Conservation (phyloP, 306 rosid genomes). For the Fragaria vesca region DNA sequence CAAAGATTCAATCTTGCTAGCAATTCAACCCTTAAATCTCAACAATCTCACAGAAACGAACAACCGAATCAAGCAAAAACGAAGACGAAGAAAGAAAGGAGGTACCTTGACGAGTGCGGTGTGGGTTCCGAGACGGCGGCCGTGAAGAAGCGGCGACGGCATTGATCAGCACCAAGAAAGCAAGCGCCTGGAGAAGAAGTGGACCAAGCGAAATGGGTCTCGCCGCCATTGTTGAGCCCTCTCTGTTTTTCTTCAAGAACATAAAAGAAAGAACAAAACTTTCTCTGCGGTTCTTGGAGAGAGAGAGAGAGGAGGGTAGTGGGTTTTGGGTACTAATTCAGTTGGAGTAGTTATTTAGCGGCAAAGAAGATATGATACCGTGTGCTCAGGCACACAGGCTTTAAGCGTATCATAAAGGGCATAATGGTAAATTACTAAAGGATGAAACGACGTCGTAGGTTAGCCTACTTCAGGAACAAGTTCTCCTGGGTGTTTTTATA, state of each 20-base stretch:
- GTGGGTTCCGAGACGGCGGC: slow-evolving; percentile 9
- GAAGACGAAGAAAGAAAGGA: background rate
- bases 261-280: background rate
- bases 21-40: slow-evolving; percentile 1
- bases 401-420: background rate
- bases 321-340: background rate
- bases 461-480: background rate
- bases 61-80: background rate
- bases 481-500: background rate
- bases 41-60: background rate
- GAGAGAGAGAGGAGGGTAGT: background rate
- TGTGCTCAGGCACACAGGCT: background rate
- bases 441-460: background rate
- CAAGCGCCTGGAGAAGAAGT: background rate
- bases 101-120: slow-evolving; percentile 27
- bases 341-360: slow-evolving; percentile 18
- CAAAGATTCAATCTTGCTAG: background rate
- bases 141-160: background rate
- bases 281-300: slow-evolving; percentile 20
- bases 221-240: slow-evolving; percentile 26
- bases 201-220: background rate
- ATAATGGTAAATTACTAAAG: background rate
- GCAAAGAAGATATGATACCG: background rate
- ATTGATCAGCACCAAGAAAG: slow-evolving; percentile 17
- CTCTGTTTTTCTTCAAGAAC: slow-evolving; percentile 17